These are phyloP conservation scores for Antarctomyces pellizariae DNA, from an alignment of 495 filamentous ascomycete genomes.

Conservation along the genomic window DNA sequence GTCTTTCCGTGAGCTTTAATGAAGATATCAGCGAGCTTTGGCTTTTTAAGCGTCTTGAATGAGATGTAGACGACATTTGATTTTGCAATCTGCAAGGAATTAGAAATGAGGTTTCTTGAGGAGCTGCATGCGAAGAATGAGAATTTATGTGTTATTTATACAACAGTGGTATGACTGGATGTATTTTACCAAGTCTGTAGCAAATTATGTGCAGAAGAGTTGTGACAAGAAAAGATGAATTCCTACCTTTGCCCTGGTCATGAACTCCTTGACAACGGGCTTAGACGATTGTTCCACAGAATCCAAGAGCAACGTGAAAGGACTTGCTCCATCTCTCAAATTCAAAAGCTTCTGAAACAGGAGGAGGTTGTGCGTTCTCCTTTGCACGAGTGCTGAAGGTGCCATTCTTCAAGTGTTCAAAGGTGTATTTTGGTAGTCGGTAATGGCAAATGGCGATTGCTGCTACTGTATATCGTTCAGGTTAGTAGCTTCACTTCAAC, in stretches of 20 bases:
- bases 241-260: slow-evolving; percentile 46
- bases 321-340: slow-evolving; percentile 55
- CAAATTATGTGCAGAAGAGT: too few relatives aligned
- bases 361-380: slow-evolving; percentile 67
- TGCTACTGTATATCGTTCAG: too few relatives aligned
- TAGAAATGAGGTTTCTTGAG: not conserved
- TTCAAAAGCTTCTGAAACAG: slow-evolving; percentile 67
- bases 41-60: slow-evolving; percentile 41
- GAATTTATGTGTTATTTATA: too few relatives aligned
- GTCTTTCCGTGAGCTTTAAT: slow-evolving; percentile 36
- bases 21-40: slow-evolving; percentile 32
- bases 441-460: too few relatives aligned
- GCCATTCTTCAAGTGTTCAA: slow-evolving; percentile 15
- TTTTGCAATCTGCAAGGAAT: slow-evolving; percentile 18
- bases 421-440: not conserved
- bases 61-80: slow-evolving; percentile 48
- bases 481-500: too few relatives aligned
- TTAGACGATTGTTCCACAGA: slow-evolving; percentile 59
- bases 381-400: slow-evolving; percentile 33
- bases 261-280: slow-evolving; percentile 50
- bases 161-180: too few relatives aligned
- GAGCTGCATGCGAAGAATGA: too few relatives aligned
- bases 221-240: too few relatives aligned
- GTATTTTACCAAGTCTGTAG: too few relatives aligned
- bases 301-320: slow-evolving; percentile 69